Evolutionary conservation across 2,329 filamentous ascomycete species (phyloP), one percentile per base, ranked within the genome.

Genomic region (Aspergillus ibericus): DNA sequence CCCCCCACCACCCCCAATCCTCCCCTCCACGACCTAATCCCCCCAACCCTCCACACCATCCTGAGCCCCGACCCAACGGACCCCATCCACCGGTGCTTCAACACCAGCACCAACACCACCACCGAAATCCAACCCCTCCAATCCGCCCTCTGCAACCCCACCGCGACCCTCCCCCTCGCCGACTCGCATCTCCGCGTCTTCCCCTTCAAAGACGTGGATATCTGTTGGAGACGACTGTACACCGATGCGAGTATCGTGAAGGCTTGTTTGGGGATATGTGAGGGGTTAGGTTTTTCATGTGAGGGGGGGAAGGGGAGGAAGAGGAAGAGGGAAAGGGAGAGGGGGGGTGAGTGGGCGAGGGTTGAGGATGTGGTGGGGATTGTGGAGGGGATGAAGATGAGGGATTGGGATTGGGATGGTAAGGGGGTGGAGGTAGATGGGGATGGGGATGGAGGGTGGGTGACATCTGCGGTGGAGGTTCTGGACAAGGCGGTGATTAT

Each of bases 401-500:
- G n/a, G n/a, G n/a, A n/a, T n/a, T n/a, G n/a, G n/a, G n/a, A n/a
- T n/a, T n/a, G 29, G 9, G 56, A 64, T 6, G 64, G 67, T 13
- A 20, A 44, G 12, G 27, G 57, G 36, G 50, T 32, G 9, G 7
- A 3, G 8, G 2, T 32, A 32, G 8, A 16, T 20, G 63, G 70
- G 25, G 52, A 61, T 32, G 9, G 8, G 12, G 29, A 32, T 10
- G 12, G 12, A 10, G 29, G 29, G 32, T 85, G 80, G 74, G 70
- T 92, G 4, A 80, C 84, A 34, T 72, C 80, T 1, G 79, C 89
- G 1, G 83, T 96, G 34, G 81, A 82, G 54, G 76, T 82, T 1
- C 81, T 98, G 1, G 93, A 97, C 67, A 86, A 87, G 72, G 88
- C 89, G 0, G 75, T 96, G 46, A 91, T 96, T 47, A 83, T 92